Percentiles rank a stretch among this genome's conserved stretches.
These are phyloP conservation scores for Scedosporium apiospermum DNA, from an alignment of 2,329 filamentous ascomycete genomes.

Conservation along the genomic window DNA sequence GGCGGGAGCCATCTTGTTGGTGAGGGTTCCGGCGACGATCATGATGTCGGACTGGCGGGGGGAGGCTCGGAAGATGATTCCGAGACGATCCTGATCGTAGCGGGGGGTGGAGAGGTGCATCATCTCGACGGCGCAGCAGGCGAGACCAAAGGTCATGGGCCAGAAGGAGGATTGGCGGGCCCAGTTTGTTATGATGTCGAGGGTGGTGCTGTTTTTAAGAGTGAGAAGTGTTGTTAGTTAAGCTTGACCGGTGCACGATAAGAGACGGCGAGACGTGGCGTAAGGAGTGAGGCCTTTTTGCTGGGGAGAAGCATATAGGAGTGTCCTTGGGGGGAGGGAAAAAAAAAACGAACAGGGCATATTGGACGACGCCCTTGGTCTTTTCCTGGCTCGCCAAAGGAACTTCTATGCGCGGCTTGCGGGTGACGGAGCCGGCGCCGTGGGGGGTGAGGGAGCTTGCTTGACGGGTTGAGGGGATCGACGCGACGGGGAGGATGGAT, in stretches of 20 bases:
- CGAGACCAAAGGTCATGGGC: conserved; percentile 83
- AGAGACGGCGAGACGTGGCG: neutral
- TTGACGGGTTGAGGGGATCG: conserved; percentile 57
- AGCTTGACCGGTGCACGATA: no score
- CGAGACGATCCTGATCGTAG: conserved; percentile 81
- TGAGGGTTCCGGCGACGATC: conserved; percentile 87
- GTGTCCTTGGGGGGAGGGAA: neutral
- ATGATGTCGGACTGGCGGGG: conserved; percentile 85
- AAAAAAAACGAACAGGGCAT: conserved; percentile 61
- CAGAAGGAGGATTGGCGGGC: conserved; percentile 77
- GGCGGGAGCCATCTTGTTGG: conserved; percentile 93
- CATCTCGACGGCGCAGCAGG: conserved; percentile 87
- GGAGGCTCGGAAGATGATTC: conserved; percentile 84
- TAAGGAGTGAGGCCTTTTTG: neutral
- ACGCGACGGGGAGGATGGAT: conserved; percentile 50
- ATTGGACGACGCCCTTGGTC: conserved; percentile 74
- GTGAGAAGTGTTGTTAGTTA: neutral
- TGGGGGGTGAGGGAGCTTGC: conserved; percentile 48
- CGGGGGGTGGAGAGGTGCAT: conserved; percentile 84
- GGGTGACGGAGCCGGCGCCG: conserved; percentile 36
- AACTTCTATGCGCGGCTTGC: conserved; percentile 58
- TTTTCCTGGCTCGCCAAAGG: conserved; percentile 68
- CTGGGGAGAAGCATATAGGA: neutral
- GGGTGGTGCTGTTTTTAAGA: conserved; percentile 49
- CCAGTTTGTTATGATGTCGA: conserved; percentile 78